A percentile compares a stretch with the other conserved stretches of the same genome.
phyloP scores from a whole-genome alignment of 2,329 filamentous ascomycete genomes.

The Penicillium decumbens region DNA sequence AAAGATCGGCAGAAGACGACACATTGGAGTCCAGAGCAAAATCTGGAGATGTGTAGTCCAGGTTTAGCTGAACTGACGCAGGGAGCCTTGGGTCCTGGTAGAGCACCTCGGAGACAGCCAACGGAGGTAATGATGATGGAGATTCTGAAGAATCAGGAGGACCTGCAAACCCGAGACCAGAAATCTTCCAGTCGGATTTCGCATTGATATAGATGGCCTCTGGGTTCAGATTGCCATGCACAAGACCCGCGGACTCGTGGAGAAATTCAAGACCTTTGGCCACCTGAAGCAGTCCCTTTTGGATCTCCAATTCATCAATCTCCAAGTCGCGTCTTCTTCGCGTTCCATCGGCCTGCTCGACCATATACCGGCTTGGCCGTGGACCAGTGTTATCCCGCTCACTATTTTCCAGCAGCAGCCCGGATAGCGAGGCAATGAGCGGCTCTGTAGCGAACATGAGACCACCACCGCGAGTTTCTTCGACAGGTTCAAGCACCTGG shows the following conservation, averaged over 20 bases:
- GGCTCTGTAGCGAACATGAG: conserved; percentile 94
- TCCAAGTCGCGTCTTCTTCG: conserved; percentile 75
- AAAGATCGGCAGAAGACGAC: conserved; percentile 81
- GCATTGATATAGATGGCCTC: conserved; percentile 91
- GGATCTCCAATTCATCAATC: conserved; percentile 94
- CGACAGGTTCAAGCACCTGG: conserved; percentile 89
- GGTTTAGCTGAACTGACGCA: conserved; percentile 74
- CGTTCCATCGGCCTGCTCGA: conserved; percentile 71
- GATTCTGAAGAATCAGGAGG: conserved; percentile 71
- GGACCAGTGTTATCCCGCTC: conserved; percentile 71
- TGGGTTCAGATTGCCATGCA: conserved; percentile 91
- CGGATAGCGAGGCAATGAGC: conserved; percentile 81
- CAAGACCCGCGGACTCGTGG: conserved; percentile 87
- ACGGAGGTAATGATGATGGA: conserved; percentile 69
- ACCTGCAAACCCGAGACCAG: conserved; percentile 84
- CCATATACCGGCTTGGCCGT: conserved; percentile 71
- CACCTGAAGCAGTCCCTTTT: conserved; percentile 89
- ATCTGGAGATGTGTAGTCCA: conserved; percentile 92
- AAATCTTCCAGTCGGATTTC: conserved; percentile 99
- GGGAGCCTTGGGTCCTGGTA: conserved; percentile 83
- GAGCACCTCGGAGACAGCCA: conserved; percentile 76
- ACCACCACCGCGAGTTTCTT: conserved; percentile 85
- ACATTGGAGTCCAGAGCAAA: conserved; percentile 89
- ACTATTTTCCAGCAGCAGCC: conserved; percentile 80
- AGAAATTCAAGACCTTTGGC: conserved; percentile 92